Conservation (phyloP, 768 basidiomycete genomes). For the Lanmaoa pseudosensibilis region DNA sequence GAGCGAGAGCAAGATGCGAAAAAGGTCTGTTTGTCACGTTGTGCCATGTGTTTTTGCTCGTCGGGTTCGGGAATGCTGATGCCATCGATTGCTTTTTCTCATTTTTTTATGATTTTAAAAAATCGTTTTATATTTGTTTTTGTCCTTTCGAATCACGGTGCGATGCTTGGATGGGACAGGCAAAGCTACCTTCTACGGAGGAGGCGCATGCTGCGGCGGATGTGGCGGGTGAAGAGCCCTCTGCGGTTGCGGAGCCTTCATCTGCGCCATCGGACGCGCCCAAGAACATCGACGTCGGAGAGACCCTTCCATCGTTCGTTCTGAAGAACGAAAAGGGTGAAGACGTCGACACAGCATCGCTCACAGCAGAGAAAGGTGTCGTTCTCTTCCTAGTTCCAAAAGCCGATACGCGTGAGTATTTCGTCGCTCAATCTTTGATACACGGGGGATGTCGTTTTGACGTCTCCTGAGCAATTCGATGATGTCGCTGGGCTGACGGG, state of each 20-base stretch:
- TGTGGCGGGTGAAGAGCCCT: slow-evolving; percentile 1
- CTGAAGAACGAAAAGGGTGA: slow-evolving; percentile 86
- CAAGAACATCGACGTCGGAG: slow-evolving; percentile 64
- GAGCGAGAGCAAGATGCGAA: slow-evolving; percentile 23
- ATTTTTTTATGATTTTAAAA: neutral
- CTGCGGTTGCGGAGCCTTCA: slow-evolving; percentile 4
- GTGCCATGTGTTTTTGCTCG: neutral
- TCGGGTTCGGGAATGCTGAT: neutral
- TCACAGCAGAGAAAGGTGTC: slow-evolving; percentile 70
- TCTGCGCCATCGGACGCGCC: neutral
- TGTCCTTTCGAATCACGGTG: neutral
- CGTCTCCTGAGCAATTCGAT: neutral
- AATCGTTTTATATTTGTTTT: neutral
- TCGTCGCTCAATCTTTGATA: neutral
- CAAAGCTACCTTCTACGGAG: slow-evolving; percentile 18
- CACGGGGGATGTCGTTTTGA: neutral
- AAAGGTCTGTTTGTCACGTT: slow-evolving; percentile 21
- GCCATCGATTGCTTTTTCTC: neutral
- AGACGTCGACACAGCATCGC: slow-evolving; percentile 64
- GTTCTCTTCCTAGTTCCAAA: slow-evolving; percentile 84
- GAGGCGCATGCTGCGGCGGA: neutral
- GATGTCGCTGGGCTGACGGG: too few relatives aligned
- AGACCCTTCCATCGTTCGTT: slow-evolving; percentile 65
- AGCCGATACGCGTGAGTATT: slow-evolving; percentile 74
- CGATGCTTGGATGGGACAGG: slow-evolving; percentile 9